A percentile compares a stretch with the other conserved stretches of the same genome.
These are phyloP conservation scores for Phaeolepiota aurea DNA, from an alignment of 768 basidiomycete genomes.

Conservation along the genomic window DNA sequence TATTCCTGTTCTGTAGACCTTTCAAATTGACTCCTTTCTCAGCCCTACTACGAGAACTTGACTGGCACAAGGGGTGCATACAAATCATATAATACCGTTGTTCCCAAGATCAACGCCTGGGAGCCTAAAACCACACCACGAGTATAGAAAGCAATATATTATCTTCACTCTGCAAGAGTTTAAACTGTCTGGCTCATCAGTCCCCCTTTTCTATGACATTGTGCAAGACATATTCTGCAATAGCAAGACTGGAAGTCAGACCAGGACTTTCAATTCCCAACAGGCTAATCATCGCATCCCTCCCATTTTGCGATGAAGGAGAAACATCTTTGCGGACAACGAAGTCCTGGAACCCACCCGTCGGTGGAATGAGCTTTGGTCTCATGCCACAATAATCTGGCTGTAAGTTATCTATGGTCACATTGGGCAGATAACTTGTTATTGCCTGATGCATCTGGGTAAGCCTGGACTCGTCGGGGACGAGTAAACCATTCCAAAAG, in stretches of 20 bases:
- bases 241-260: conserved; percentile 77
- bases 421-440: conserved; percentile 61
- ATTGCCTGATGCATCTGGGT: conserved; percentile 66
- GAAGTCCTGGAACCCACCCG: conserved; percentile 81
- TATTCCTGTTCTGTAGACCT: background rate
- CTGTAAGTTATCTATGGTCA: conserved; percentile 50
- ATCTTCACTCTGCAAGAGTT: background rate
- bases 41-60: conserved; percentile 85
- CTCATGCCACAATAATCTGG: conserved; percentile 84
- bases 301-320: conserved; percentile 16
- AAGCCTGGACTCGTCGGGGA: conserved; percentile 53
- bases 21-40: conserved; percentile 5
- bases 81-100: conserved; percentile 80
- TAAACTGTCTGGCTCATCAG: conserved; percentile 2
- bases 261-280: conserved; percentile 93
- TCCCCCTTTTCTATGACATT: conserved; percentile 30
- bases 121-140: conserved; percentile 61
- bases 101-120: conserved; percentile 80
- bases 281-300: conserved; percentile 65
- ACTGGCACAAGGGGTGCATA: conserved; percentile 92
- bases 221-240: conserved; percentile 76
- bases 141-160: conserved; percentile 16
- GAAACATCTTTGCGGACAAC: conserved; percentile 59
- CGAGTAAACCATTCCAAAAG: conserved; percentile 68
- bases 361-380: conserved; percentile 76